These are phyloP conservation scores for Aspergillus tanneri DNA, from an alignment of 2,329 filamentous ascomycete genomes.

Conservation along the genomic window DNA sequence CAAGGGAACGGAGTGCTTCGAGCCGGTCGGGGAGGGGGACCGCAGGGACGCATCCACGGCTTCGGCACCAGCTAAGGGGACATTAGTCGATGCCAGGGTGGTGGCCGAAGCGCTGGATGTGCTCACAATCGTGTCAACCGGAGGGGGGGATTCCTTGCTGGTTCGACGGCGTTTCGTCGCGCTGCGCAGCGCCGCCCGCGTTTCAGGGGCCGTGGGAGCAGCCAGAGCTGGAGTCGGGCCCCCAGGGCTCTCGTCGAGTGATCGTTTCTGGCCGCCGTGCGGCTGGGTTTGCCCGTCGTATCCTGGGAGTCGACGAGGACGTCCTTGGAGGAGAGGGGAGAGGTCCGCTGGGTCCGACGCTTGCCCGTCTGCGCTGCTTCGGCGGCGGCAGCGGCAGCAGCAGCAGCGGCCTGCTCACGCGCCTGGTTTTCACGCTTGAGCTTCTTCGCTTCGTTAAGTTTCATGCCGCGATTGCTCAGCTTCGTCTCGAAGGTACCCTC, in stretches of 20 bases:
- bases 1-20: constrained; percentile 23
- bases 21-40: constrained; percentile 25
- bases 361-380: constrained; percentile 24
- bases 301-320: constrained; percentile 1
- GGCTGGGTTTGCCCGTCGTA: constrained; percentile 19
- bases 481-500: constrained; percentile 49
- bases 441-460: constrained; percentile 62
- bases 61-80: constrained; percentile 21
- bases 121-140: constrained; percentile 16
- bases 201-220: constrained; percentile 21
- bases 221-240: constrained; percentile 16
- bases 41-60: constrained; percentile 17
- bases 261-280: constrained; percentile 49
- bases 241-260: constrained; percentile 51
- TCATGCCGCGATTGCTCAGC: constrained; percentile 59
- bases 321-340: too few relatives aligned
- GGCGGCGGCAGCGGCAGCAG: constrained; percentile 17
- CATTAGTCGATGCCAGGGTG: constrained; percentile 34
- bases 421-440: constrained; percentile 56
- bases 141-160: constrained; percentile 32
- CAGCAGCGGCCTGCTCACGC: constrained; percentile 47
- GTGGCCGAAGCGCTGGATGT: constrained; percentile 44
- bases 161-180: constrained; percentile 42
- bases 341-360: too few relatives aligned
- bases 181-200: constrained; percentile 28